Evolutionary conservation across 2,329 filamentous ascomycete genomes (phyloP).

Genomic region (Fusarium sp.): DNA sequence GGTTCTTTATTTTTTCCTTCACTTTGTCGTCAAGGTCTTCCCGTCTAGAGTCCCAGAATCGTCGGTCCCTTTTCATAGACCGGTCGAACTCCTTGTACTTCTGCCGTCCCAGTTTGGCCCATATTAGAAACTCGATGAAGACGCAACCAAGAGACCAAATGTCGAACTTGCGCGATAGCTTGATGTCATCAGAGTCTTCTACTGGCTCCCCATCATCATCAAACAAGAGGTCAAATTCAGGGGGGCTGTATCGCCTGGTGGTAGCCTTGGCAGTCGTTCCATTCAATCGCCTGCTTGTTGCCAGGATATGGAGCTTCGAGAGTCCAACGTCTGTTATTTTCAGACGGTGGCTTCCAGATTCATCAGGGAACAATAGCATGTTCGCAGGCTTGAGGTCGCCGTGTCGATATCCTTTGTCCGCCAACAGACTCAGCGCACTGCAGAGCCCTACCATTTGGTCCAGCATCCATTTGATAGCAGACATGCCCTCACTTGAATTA

Average conservation of each 20-base stretch:
- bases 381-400: neutral
- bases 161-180: neutral
- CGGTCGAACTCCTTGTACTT: neutral
- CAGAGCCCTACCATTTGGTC: neutral
- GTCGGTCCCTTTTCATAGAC: neutral
- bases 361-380: neutral
- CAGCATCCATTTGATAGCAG: neutral
- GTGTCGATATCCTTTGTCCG: neutral
- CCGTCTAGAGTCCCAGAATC: neutral
- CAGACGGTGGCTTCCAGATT: accelerated
- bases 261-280: neutral
- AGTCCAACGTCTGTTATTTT: neutral
- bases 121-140: neutral
- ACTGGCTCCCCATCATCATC: neutral
- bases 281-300: neutral
- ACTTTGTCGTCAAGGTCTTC: neutral
- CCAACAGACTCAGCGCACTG: neutral
- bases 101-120: neutral
- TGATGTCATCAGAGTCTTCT: neutral
- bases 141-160: neutral
- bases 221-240: neutral
- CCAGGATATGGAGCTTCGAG: neutral
- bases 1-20: neutral
- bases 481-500: neutral
- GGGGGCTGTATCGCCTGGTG: neutral